These are phyloP conservation scores for Aspergillus nomiae DNA, from an alignment of 2,329 filamentous ascomycete genomes.

Conservation along the genomic window DNA sequence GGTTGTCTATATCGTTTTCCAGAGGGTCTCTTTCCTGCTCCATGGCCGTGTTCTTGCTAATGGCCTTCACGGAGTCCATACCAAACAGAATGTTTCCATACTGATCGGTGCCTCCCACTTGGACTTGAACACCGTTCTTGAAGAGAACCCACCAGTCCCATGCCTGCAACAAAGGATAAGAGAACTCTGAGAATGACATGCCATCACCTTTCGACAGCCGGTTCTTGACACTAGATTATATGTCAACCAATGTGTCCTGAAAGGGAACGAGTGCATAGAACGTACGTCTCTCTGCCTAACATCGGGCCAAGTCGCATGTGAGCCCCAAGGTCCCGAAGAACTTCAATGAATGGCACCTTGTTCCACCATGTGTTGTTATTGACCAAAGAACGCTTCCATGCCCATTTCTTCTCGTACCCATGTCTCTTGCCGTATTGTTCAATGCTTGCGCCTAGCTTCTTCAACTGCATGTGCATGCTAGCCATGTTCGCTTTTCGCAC, in stretches of 20 bases:
- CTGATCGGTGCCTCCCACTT: constrained; percentile 94
- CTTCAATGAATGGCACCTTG: constrained; percentile 69
- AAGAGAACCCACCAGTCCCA: constrained; percentile 97
- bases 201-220: constrained; percentile 84
- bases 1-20: constrained; percentile 46
- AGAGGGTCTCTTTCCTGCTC: constrained; percentile 42
- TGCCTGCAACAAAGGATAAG: constrained; percentile 88
- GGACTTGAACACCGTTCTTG: constrained; percentile 70
- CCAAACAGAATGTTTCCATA: constrained; percentile 94
- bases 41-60: constrained; percentile 54
- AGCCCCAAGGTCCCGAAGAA: constrained; percentile 72
- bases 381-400: constrained; percentile 67
- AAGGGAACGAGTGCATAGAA: constrained; percentile 25
- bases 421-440: constrained; percentile 65
- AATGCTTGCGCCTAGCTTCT: constrained; percentile 73
- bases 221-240: constrained; percentile 66
- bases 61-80: constrained; percentile 78
- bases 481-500: constrained; percentile 50
- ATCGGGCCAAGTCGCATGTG: constrained; percentile 80
- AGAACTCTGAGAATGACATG: constrained; percentile 92
- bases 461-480: constrained; percentile 53
- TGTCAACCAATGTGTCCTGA: not conserved
- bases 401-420: constrained; percentile 64
- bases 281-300: constrained; percentile 84
- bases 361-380: constrained; percentile 89